phyloP scores from a whole-genome alignment of 306 rosid species.

The Dalbergia cultrata region DNA sequence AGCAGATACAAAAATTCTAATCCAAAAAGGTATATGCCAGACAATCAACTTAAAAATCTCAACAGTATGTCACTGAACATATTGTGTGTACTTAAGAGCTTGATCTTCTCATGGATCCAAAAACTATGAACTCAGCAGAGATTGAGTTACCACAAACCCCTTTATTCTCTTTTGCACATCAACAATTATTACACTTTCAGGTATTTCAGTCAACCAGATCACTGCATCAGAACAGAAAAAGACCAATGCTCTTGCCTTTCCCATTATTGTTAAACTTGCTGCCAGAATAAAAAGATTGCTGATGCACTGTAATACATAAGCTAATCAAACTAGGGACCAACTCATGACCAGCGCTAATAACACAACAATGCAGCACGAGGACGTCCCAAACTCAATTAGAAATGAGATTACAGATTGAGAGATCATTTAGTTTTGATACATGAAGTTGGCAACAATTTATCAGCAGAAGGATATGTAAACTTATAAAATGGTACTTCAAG shows the following conservation, averaged over 20 bases:
- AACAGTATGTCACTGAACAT: not conserved
- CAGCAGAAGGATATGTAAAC: constrained; percentile 10
- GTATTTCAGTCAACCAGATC: not conserved
- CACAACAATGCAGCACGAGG: constrained; percentile 2
- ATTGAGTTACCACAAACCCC: not conserved
- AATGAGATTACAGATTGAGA: constrained; percentile 1
- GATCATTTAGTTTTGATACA: constrained; percentile 16
- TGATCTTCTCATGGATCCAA: constrained; percentile 1
- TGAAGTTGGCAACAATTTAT: not conserved
- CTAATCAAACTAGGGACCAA: no score
- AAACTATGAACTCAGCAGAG: constrained; percentile 9
- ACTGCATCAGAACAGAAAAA: not conserved
- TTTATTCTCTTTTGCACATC: not conserved
- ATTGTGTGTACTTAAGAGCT: not conserved
- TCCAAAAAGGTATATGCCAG: not conserved
- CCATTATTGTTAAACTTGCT: not conserved
- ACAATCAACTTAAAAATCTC: constrained; percentile 6
- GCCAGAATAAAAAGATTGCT: not conserved
- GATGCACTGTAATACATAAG: constrained; percentile 4
- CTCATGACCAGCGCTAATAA: constrained; percentile 14
- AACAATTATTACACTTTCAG: not conserved
- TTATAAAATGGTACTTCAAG: not conserved
- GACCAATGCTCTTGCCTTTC: not conserved
- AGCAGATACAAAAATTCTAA: not conserved
- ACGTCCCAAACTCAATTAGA: constrained; percentile 6